phyloP scores from a whole-genome alignment of 2,329 filamentous ascomycete genomes.

The Ophiocordyceps camponoti-leonardi region DNA sequence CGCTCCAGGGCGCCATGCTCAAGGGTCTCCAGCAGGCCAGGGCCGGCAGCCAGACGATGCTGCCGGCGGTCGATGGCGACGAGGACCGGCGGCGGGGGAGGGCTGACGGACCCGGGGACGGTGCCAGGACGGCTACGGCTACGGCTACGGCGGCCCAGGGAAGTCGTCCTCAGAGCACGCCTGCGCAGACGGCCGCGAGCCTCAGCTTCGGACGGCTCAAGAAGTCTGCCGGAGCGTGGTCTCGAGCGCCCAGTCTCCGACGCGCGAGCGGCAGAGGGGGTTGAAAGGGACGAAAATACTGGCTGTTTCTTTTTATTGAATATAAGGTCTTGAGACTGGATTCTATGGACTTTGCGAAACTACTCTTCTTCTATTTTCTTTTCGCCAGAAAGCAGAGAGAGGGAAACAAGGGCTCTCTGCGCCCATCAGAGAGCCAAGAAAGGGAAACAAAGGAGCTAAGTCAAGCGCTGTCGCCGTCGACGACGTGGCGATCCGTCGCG shows the following conservation, averaged over 20 bases:
- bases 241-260: conserved; percentile 22
- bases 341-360: not conserved
- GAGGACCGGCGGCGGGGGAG: conserved; percentile 9
- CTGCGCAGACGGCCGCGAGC: conserved; percentile 18
- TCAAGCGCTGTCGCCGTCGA: not conserved
- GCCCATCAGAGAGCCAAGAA: not conserved
- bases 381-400: not conserved
- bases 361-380: too few species aligned
- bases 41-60: conserved; percentile 8
- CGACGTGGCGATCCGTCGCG: conserved; percentile 13
- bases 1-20: conserved; percentile 20
- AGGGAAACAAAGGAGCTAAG: not conserved
- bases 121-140: conserved; percentile 8
- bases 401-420: not conserved
- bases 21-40: conserved; percentile 9
- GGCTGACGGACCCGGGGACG: conserved; percentile 14
- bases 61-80: conserved; percentile 13
- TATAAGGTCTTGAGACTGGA: not conserved
- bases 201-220: conserved; percentile 33
- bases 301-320: not conserved
- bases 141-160: conserved; percentile 2
- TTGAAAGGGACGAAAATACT: too few species aligned
- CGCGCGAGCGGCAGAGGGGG: conserved; percentile 11
- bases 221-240: conserved; percentile 29
- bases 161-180: conserved; percentile 6